Base-by-base conservation (phyloP, 2,329 filamentous ascomycete genomes). In the Truncatella angustata region DNA sequence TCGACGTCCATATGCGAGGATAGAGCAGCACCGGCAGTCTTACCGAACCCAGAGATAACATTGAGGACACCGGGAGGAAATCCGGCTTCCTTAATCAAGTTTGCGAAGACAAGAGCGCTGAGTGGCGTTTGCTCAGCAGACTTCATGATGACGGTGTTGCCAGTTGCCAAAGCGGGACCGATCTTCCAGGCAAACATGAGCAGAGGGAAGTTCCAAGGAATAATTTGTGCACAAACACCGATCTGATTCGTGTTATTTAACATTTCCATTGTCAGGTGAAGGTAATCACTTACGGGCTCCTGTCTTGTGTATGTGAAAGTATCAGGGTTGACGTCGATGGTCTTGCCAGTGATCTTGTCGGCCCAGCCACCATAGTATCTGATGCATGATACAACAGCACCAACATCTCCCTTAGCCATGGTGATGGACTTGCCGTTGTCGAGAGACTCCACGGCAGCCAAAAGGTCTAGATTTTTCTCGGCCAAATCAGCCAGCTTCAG, bases 351-450 rank as follows among this genome's bases (percentile, higher is more conserved):
- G 60, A 94, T 86, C 85, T 96, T 96, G 79, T 96, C 91, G 64
- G 91, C 89, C 86, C 88, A 96, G 56, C 91, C 91, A 66, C 82
- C 91, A 68, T 92, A 94, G 77, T 93, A 97, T 72, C 91, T 85
- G 65, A 97, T 72, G 74, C 82, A 87, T 66, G 79, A 85, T 58
- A 82, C 77, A 53, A 86, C 85, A 60, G 82, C 80, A 50, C 70
- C 75, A 37, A 96, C 79, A 66, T 96, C 91, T 34, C 84, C 87
- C 67, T 84, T 87, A 56, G 90, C 87, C 81, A 90, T 84, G 65
- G 66, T 78, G 69, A 91, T 82, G 57, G 88, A 85, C 81, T 94
- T 94, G 70, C 88, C 92, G 66, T 95, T 91, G 78, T 95, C 91
- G 51, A 96, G 80, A 36, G 90, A 86, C 79, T 96, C 92, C 53